These are phyloP conservation scores for Aspergillus awamori DNA, from an alignment of 2,329 filamentous ascomycete species.

Conservation along the genomic window DNA sequence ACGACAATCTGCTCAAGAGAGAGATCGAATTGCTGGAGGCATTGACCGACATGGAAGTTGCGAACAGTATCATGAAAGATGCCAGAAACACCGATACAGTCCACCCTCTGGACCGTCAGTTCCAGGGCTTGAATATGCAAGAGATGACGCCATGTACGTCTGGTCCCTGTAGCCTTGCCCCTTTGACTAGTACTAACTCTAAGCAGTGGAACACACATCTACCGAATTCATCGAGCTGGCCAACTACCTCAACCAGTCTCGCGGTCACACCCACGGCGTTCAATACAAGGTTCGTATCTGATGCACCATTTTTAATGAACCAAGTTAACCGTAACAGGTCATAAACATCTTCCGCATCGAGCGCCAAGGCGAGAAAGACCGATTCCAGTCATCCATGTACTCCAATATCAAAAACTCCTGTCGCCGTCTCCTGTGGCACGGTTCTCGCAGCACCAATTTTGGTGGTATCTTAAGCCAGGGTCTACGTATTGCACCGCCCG, in stretches of 20 bases:
- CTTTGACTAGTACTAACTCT: slow-evolving; percentile 17
- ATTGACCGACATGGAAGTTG: slow-evolving; percentile 82
- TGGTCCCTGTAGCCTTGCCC: no score
- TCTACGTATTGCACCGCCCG: slow-evolving; percentile 77
- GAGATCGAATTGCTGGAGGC: slow-evolving; percentile 81
- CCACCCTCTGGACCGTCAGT: slow-evolving; percentile 72
- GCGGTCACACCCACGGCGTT: slow-evolving; percentile 65
- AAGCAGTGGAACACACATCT: slow-evolving; percentile 55
- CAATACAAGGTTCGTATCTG: slow-evolving; percentile 13
- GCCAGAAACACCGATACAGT: slow-evolving; percentile 57
- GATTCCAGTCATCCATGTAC: slow-evolving; percentile 64
- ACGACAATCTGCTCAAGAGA: slow-evolving; percentile 62
- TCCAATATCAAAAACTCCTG: slow-evolving; percentile 60
- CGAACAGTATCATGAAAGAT: slow-evolving; percentile 75
- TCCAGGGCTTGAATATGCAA: slow-evolving; percentile 68
- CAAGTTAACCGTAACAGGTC: slow-evolving; percentile 45
- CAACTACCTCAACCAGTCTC: slow-evolving; percentile 68
- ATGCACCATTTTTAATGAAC: not conserved
- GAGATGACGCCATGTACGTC: slow-evolving; percentile 69
- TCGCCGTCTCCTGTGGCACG: slow-evolving; percentile 83
- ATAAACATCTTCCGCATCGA: slow-evolving; percentile 82
- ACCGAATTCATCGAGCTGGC: slow-evolving; percentile 67
- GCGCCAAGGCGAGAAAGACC: slow-evolving; percentile 69
- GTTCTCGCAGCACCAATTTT: slow-evolving; percentile 79
- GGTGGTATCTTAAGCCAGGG: slow-evolving; percentile 86